These are phyloP conservation scores for Sugiyamaella grinbergsii DNA, from an alignment of 1,139 yeast genomes.

Conservation along the genomic window DNA sequence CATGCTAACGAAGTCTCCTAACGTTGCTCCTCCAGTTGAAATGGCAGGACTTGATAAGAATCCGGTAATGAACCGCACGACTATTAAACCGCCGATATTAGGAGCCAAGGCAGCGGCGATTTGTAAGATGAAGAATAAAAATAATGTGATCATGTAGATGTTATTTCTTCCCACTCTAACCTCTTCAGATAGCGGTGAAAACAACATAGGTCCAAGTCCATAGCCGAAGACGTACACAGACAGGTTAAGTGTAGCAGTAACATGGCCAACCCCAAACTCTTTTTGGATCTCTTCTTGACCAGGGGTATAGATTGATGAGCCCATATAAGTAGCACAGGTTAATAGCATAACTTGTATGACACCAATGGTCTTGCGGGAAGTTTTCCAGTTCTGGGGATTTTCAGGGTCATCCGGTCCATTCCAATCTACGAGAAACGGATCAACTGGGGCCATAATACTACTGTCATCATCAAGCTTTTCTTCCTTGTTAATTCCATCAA, in stretches of 20 bases:
- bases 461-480: neutral
- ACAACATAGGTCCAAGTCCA: slow-evolving; percentile 56
- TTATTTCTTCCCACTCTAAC: slow-evolving; percentile 55
- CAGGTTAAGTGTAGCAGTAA: slow-evolving; percentile 51
- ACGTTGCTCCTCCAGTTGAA: slow-evolving; percentile 82
- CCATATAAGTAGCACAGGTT: slow-evolving; percentile 58
- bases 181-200: slow-evolving; percentile 56
- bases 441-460: neutral
- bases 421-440: slow-evolving; percentile 39
- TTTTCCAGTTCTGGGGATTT: slow-evolving; percentile 59
- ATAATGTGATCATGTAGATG: slow-evolving; percentile 54
- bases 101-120: slow-evolving; percentile 51
- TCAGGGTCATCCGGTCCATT: slow-evolving; percentile 56
- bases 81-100: slow-evolving; percentile 51
- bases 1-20: slow-evolving; percentile 53
- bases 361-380: slow-evolving; percentile 44
- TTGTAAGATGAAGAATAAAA: slow-evolving; percentile 56
- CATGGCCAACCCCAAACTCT: slow-evolving; percentile 48
- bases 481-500: neutral
- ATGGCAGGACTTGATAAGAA: slow-evolving; percentile 78
- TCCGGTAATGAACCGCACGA: slow-evolving; percentile 76
- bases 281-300: slow-evolving; percentile 49
- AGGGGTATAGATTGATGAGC: slow-evolving; percentile 61
- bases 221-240: slow-evolving; percentile 59
- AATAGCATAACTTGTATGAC: slow-evolving; percentile 48